Conservation (phyloP, 192 early-diverging fungal genomes). For the Pilobolus umbonatus region DNA sequence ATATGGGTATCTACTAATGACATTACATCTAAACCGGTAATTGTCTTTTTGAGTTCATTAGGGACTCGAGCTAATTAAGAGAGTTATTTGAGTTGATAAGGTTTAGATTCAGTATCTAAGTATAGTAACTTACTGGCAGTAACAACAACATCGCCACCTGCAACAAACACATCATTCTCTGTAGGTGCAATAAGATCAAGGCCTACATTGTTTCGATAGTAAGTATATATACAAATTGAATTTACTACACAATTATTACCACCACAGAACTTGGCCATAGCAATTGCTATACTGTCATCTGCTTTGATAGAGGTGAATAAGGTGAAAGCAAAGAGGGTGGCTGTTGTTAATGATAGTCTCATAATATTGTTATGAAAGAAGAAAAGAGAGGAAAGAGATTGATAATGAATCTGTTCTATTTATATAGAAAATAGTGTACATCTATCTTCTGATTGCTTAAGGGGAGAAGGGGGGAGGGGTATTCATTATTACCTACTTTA, state of each 20-base stretch:
- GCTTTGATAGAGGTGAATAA: slow-evolving; percentile 7
- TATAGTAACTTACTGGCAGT: slow-evolving; percentile 33
- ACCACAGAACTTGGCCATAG: slow-evolving; percentile 16
- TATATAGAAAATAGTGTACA: no score
- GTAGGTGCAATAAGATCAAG: slow-evolving; percentile 14
- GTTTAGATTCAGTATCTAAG: neutral
- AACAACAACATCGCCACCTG: slow-evolving; percentile 15
- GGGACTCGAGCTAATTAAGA: slow-evolving; percentile 4
- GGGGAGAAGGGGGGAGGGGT: neutral
- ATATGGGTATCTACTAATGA: no score
- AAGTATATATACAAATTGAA: neutral
- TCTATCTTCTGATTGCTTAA: neutral
- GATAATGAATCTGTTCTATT: neutral
- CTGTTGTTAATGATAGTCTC: slow-evolving; percentile 16
- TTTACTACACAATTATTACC: slow-evolving; percentile 2
- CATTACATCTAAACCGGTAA: slow-evolving; percentile 26
- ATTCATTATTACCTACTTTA: no score
- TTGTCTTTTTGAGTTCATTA: slow-evolving; percentile 17
- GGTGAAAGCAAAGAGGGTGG: slow-evolving; percentile 11
- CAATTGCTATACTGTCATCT: slow-evolving; percentile 9
- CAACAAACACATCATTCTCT: slow-evolving; percentile 5
- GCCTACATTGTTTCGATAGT: neutral
- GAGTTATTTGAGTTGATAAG: neutral
- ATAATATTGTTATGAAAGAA: slow-evolving; percentile 2
- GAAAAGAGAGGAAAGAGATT: neutral